phyloP scores from a whole-genome alignment of 1,139 yeast genomes.

The Yamadazyma kanchanaburiensis region DNA sequence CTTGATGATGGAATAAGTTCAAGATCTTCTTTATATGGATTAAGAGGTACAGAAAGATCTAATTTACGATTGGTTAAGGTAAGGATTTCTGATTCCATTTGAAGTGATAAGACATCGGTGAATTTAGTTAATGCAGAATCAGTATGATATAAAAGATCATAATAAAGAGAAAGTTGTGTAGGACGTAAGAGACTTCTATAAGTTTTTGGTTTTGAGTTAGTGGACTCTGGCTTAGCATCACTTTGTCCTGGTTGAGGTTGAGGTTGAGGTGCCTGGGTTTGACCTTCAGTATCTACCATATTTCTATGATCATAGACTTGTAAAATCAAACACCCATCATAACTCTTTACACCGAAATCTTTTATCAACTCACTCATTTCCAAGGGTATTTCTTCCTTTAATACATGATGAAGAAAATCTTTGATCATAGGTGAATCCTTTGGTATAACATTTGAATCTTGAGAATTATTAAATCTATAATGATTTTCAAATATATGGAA shows the following conservation, averaged over 20 bases:
- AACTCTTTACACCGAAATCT: conserved; percentile 78
- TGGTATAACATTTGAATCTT: conserved; percentile 76
- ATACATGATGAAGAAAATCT: conserved; percentile 74
- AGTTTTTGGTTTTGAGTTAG: conserved; percentile 49
- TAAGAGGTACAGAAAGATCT: conserved; percentile 68
- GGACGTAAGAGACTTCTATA: conserved; percentile 78
- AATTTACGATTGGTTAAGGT: conserved; percentile 75
- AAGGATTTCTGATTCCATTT: conserved; percentile 81
- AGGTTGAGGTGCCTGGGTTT: background rate
- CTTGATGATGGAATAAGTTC: conserved; percentile 45
- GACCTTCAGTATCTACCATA: conserved; percentile 17
- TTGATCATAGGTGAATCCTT: conserved; percentile 77
- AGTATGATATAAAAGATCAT: conserved; percentile 80
- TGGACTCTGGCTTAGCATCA: background rate
- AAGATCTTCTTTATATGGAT: conserved; percentile 55
- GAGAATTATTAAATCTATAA: conserved; percentile 68
- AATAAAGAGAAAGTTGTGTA: conserved; percentile 76
- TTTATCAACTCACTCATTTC: conserved; percentile 85
- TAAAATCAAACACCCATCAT: conserved; percentile 85
- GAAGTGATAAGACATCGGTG: conserved; percentile 72
- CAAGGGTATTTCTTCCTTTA: conserved; percentile 80
- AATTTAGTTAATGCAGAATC: conserved; percentile 73
- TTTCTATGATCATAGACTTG: conserved; percentile 75
- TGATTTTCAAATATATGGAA: conserved; percentile 90
- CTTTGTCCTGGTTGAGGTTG: background rate